Base-by-base conservation (phyloP, 352 stramenopile species). In the Phytophthora ohioensis region DNA sequence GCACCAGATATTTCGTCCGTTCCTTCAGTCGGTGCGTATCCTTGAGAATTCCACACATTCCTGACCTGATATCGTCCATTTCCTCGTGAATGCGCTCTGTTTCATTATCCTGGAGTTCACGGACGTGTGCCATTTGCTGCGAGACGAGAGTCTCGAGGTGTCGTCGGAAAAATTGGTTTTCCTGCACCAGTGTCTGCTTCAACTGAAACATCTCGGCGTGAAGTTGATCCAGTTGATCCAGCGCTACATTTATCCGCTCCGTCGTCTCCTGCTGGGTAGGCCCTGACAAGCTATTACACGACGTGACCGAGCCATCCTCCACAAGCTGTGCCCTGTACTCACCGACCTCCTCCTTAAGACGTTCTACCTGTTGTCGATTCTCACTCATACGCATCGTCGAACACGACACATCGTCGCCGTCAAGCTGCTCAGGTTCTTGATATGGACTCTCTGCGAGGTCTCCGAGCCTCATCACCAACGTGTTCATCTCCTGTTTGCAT, bases 1-100 rank as follows among this genome's bases (percentile, higher is more conserved):
- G 84, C 35, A 84, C 78, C 17, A 92, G 39, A n/a, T 90, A 88
- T 66, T 90, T 89, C 36, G 84, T 90, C 8, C 84, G 75, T 55
- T 92, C 84, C 55, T 92, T 92, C 9, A 91, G 63, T 49, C 83
- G 59, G 64, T 92, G 84, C 58, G 91, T 80, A 46, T 92, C 84
- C 41, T 87, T 90, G 5, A 91, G 63, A 53, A 91, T 75, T 17
- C 80, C 80, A 35, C 81, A 88, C 75, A 91, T 86, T 30, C 87
- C 82, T 2, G 84, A 88, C 30, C 82, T 79, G 31, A 92, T 74
- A 12, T 87, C 81, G 60, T 90, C 81, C 79, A 91, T 77, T 64
- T 92, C 84, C 27, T 87, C 77, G 32, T 82, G 70, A 41, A 92
- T 62, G 0, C 77, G 82, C 54, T 86, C 82, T 41, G 76, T 68